phyloP scores from a whole-genome alignment of 805 yeast genomes.

The Wickerhamomyces chambardii region DNA sequence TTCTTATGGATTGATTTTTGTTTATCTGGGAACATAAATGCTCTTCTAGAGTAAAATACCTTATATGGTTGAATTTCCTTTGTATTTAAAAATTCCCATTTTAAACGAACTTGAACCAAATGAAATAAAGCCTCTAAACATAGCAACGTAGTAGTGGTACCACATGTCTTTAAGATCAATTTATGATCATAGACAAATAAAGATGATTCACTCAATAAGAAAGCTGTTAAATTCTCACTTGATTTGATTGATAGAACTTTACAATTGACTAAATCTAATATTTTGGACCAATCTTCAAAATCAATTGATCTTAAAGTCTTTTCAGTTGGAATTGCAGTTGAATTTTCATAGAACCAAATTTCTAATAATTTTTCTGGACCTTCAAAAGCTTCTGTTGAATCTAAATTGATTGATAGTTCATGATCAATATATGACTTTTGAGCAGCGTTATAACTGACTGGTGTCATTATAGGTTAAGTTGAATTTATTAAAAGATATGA shows the following conservation, averaged over 20 bases:
- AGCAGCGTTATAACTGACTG: slow-evolving; percentile 23
- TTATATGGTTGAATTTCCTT: slow-evolving; percentile 37
- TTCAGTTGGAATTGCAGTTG: slow-evolving; percentile 20
- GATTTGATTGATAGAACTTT: slow-evolving; percentile 77
- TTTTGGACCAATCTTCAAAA: slow-evolving; percentile 54
- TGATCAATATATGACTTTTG: slow-evolving; percentile 60
- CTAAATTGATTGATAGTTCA: slow-evolving; percentile 67
- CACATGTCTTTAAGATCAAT: slow-evolving; percentile 87
- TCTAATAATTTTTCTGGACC: slow-evolving; percentile 95
- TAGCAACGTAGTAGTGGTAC: slow-evolving; percentile 84
- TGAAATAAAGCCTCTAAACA: slow-evolving; percentile 64
- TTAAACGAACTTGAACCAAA: slow-evolving; percentile 30
- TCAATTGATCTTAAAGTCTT: slow-evolving; percentile 59
- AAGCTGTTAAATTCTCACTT: slow-evolving; percentile 64
- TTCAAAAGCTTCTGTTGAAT: slow-evolving; percentile 89
- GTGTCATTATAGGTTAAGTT: slow-evolving; percentile 13
- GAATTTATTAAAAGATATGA: background rate
- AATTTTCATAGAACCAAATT: slow-evolving; percentile 70
- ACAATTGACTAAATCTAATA: slow-evolving; percentile 80
- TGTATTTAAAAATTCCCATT: slow-evolving; percentile 27
- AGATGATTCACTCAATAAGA: slow-evolving; percentile 81
- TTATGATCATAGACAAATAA: slow-evolving; percentile 84
- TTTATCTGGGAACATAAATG: slow-evolving; percentile 85
- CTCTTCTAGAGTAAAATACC: slow-evolving; percentile 83
- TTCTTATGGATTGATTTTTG: slow-evolving; percentile 75